Conservation (phyloP, 2,329 filamentous ascomycete genomes). For the Diaporthe sp. region DNA sequence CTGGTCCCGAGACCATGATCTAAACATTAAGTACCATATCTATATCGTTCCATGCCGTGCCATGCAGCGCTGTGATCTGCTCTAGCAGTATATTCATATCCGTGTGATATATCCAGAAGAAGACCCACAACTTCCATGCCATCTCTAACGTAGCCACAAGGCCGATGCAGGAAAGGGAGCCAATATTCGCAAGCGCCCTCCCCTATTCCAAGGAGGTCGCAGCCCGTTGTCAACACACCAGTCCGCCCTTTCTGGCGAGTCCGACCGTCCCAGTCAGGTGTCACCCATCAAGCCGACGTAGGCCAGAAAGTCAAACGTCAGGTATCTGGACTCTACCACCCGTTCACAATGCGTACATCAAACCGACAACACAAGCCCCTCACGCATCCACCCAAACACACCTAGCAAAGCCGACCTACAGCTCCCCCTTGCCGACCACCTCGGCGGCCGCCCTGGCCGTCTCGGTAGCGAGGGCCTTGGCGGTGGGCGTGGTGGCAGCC, state of each 20-base stretch:
- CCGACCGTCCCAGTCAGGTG: not conserved
- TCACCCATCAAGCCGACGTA: not conserved
- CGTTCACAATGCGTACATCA: not conserved
- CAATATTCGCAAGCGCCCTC: not conserved
- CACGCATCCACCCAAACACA: not conserved
- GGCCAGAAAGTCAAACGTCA: not conserved
- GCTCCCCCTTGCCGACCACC: slow-evolving; percentile 50
- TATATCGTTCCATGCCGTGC: slow-evolving; percentile 30
- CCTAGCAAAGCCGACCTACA: slow-evolving; percentile 44
- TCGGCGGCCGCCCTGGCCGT: slow-evolving; percentile 47
- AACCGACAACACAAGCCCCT: not conserved
- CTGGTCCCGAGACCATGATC: slow-evolving; percentile 17
- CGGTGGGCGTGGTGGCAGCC: slow-evolving; percentile 11
- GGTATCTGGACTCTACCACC: not conserved
- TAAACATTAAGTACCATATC: slow-evolving; percentile 37
- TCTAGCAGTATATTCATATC: not conserved
- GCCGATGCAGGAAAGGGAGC: not conserved
- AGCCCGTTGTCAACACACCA: not conserved
- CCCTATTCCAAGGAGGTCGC: not conserved
- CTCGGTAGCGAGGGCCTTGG: slow-evolving; percentile 46
- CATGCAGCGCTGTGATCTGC: not conserved
- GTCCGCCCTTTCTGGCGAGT: not conserved
- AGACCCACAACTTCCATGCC: not conserved
- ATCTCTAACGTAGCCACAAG: not conserved
- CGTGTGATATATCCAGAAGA: not conserved